These are phyloP conservation scores for Sisymbrium irio DNA, from an alignment of 345 rosid species.

Conservation along the genomic window DNA sequence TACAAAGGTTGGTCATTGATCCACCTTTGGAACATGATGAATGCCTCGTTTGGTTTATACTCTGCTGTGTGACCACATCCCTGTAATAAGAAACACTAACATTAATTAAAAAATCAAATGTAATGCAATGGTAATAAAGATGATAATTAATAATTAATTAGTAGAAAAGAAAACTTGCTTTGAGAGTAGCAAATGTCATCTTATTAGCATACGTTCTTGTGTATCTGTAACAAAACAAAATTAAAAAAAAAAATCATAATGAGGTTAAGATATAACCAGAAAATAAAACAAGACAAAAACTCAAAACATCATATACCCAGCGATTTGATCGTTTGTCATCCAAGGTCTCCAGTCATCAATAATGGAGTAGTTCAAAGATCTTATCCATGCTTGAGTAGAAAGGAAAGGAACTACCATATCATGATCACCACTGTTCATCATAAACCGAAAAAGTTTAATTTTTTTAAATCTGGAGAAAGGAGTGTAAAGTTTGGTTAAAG, in stretches of 20 bases:
- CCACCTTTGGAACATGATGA: too few species aligned
- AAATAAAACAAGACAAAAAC: neutral
- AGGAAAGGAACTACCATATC: slow-evolving; percentile 40
- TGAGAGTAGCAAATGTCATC: slow-evolving; percentile 57
- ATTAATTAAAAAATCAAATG: too few species aligned
- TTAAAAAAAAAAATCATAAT: neutral
- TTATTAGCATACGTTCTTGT: slow-evolving; percentile 43
- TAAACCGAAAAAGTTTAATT: too few species aligned
- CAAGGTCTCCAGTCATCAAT: slow-evolving; percentile 57
- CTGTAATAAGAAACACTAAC: neutral
- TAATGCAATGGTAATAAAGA: neutral
- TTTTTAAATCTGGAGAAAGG: too few species aligned
- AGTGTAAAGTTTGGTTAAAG: too few species aligned
- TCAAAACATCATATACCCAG: slow-evolving; percentile 8
- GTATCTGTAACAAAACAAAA: slow-evolving; percentile 31
- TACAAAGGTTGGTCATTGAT: too few species aligned
- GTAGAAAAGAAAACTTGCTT: slow-evolving; percentile 34
- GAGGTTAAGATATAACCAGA: neutral
- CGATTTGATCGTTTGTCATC: slow-evolving; percentile 42
- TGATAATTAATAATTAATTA: neutral
- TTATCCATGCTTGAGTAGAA: slow-evolving; percentile 56
- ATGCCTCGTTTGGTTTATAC: neutral
- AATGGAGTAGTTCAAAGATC: slow-evolving; percentile 44
- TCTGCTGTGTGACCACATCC: neutral
- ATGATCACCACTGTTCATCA: slow-evolving; percentile 45